Base-by-base conservation (phyloP, 805 yeast genomes). In the Metschnikowia peoriensis region DNA sequence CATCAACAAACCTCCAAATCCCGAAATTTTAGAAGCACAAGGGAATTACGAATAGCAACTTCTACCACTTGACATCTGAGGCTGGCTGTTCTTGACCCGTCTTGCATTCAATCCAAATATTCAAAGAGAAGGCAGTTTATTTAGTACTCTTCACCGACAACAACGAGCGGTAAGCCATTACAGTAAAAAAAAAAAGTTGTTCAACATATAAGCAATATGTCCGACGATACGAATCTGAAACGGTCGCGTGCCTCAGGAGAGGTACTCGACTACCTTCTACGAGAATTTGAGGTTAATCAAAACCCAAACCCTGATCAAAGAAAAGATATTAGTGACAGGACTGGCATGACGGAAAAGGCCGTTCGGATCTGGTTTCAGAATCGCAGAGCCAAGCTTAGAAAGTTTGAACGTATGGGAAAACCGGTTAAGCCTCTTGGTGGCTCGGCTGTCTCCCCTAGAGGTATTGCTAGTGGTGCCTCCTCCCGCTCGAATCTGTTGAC, bases 361-460 rank as follows among this genome's bases (percentile, higher is more conserved):
- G 96, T 91, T 2, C 78, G 96, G 50, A 91, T 91, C 41, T 91
- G 97, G 97, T 91, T 89, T 63, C 97, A 91, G 67, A 90, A 90
- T 66, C 75, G 92, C 61, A 73, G 97, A 56, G 94, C 94, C 17
- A 88, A 88, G 65, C 77, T 83, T 42, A 77, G 91, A 62, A 87
- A 87, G 67, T 68, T 80, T 61, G 88, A 84, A 60, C 77, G 84
- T 52, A 69, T 78, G 66, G 70, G 60, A 16, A 57, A 59, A 42
- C 49, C 55, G 3, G 54, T 47, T 34, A 59, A 53, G 38, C 28
- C 49, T 32, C 44, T 46, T 27, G 27, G 49, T 37, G 47, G 52
- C 22, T n/a, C 43, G n/a, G 50, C 45, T 12, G 35, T 15, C n/a
- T 54, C 57, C 8, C 51, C 51, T 6, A 29, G 53, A 16, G 49